Base-by-base conservation (phyloP, 108 stramenopile species). In the Pseudonitzschia pungens region DNA sequence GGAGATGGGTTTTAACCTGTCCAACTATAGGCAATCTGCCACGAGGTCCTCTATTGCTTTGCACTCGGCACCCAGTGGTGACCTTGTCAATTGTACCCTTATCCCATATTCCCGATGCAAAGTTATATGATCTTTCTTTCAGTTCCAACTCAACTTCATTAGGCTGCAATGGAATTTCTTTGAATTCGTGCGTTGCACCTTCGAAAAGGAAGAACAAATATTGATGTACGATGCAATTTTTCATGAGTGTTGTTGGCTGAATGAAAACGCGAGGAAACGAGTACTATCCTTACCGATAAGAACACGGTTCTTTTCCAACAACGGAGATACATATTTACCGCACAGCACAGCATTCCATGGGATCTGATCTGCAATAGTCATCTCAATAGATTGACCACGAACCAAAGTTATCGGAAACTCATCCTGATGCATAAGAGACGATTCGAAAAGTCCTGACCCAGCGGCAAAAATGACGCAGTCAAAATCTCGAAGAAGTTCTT, bases 21-120 rank as follows among this genome's bases (percentile, higher is more conserved):
- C 94, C 94, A 54, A 92, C 65, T 52, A 95, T 91, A 40, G 94
- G 94, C 70, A 91, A 71, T 32, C 94, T 77, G 2, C 94, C 94
- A 55, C 77, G 74, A 16, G 52, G 75, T 50, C 94, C 91, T 40
- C 94, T 81, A 45, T 87, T 70, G 51, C 86, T 88, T 70, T 95
- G 94, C 12, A 95, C 87, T 48, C 94, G 64, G 5, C 70, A 78
- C 20, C 90, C 94, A 66, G 36, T 58, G 12, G 90, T 92, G 7
- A 91, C 55, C 22, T 63, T 76, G 21, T 87, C 71, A 32, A 89
- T 71, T 2, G 33, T 71, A 22, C 86, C 85, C 28, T 86, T 21
- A 33, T 88, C 84, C 94, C 91, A 95, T 12, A 92, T 43, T 52
- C 68, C 31, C 9, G 87, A 85, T 21, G 82, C 81, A 50, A 94